Evolutionary conservation across 768 basidiomycete species (phyloP).

Genomic region (Lentinula lateritia): DNA sequence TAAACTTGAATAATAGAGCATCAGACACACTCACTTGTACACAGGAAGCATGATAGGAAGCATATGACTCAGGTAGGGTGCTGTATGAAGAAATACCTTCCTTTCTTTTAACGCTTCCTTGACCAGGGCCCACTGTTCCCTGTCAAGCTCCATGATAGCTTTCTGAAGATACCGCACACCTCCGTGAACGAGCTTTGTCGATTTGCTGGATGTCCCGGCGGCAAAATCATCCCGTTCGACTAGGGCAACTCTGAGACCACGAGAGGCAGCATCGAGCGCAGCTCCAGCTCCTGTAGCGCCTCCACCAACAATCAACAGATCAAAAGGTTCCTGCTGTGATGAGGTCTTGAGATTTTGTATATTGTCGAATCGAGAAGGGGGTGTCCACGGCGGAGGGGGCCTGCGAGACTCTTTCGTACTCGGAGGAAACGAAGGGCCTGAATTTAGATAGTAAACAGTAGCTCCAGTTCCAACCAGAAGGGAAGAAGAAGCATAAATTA

Average conservation of each 20-base stretch:
- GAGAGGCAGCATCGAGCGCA: conserved; percentile 90
- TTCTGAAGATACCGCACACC: conserved; percentile 98
- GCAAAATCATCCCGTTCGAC: conserved; percentile 93
- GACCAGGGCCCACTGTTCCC: conserved; percentile 95
- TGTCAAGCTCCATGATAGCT: conserved; percentile 91
- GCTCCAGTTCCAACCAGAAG: conserved; percentile 39
- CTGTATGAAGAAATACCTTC: conserved; percentile 89
- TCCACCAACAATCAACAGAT: conserved; percentile 84
- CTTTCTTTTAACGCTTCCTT: conserved; percentile 93
- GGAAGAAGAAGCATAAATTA: conserved; percentile 2
- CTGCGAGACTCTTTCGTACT: conserved; percentile 63
- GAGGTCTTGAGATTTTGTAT: conserved; percentile 50
- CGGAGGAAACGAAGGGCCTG: conserved; percentile 60
- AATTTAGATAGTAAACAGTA: conserved; percentile 70
- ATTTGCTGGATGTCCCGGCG: conserved; percentile 91
- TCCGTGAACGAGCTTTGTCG: conserved; percentile 97
- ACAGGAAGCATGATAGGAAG: conserved; percentile 97
- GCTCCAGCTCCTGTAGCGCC: conserved; percentile 96
- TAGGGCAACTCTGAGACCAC: conserved; percentile 88
- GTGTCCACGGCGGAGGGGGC: conserved; percentile 76
- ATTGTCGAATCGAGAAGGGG: conserved; percentile 66
- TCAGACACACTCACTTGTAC: conserved; percentile 61
- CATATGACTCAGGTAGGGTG: conserved; percentile 89
- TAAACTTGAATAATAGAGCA: neutral
- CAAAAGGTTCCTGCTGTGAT: conserved; percentile 52